Evolutionary conservation across 2,329 filamentous ascomycete species (phyloP).

Genomic region (Verticillium nonalfalfae): DNA sequence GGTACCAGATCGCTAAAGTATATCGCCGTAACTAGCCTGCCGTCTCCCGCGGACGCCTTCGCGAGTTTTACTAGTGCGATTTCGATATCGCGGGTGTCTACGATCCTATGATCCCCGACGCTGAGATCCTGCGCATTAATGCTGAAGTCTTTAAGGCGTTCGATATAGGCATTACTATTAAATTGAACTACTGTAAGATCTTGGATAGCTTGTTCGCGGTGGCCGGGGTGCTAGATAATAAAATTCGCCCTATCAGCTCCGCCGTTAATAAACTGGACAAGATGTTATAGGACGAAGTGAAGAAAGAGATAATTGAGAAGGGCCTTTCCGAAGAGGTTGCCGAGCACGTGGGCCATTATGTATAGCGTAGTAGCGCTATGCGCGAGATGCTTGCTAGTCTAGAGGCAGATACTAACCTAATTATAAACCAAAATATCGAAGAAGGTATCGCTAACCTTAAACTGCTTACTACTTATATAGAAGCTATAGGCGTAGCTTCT

Average conservation of each 20-base stretch:
- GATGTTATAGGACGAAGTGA: conserved; percentile 79
- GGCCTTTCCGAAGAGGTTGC: conserved; percentile 69
- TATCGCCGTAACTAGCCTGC: conserved; percentile 21
- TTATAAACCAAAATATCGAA: conserved; percentile 67
- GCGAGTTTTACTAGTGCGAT: conserved; percentile 96
- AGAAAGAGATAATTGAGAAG: conserved; percentile 91
- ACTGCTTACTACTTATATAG: conserved; percentile 73
- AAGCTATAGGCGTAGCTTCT: conserved; percentile 65
- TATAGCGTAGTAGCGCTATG: conserved; percentile 65
- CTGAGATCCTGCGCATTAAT: conserved; percentile 78
- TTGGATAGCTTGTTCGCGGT: conserved; percentile 88
- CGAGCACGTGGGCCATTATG: conserved; percentile 80
- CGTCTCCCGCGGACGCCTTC: conserved; percentile 64
- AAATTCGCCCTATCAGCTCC: conserved; percentile 81
- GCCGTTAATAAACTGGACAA: conserved; percentile 97
- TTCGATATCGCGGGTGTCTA: conserved; percentile 86
- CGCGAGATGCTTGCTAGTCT: conserved; percentile 67
- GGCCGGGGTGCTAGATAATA: conserved; percentile 80
- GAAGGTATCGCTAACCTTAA: conserved; percentile 75
- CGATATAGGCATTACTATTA: conserved; percentile 72
- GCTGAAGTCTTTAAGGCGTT: conserved; percentile 79
- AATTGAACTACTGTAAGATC: conserved; percentile 90
- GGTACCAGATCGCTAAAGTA: conserved; percentile 92
- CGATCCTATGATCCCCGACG: conserved; percentile 87
- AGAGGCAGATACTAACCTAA: conserved; percentile 58